Evolutionary conservation across 2,329 filamentous ascomycete genomes (phyloP).

Genomic region (Botrytis hyacinthi): DNA sequence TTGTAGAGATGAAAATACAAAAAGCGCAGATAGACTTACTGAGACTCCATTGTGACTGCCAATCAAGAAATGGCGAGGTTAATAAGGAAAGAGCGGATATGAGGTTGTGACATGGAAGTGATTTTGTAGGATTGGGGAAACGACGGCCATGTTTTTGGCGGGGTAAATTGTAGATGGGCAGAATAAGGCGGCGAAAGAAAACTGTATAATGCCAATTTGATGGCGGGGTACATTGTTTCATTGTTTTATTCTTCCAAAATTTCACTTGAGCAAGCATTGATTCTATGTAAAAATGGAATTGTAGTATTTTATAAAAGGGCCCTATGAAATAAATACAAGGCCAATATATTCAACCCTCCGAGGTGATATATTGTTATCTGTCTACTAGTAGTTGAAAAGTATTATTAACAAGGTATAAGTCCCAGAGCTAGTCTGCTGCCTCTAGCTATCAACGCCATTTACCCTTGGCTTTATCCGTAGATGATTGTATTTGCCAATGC

Average conservation of each 20-base stretch:
- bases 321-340: neutral
- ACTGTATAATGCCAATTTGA: neutral
- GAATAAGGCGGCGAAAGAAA: constrained; percentile 4
- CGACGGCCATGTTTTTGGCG: neutral
- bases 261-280: neutral
- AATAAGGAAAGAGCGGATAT: neutral
- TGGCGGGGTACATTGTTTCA: neutral
- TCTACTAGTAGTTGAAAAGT: neutral
- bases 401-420: neutral
- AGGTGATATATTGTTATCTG: neutral
- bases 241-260: neutral
- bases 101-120: neutral
- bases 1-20: neutral
- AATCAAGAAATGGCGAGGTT: neutral
- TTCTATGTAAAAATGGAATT: neutral
- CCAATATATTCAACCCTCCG: neutral
- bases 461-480: neutral
- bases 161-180: constrained; percentile 2
- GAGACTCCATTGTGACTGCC: neutral
- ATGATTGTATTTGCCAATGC: neutral
- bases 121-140: neutral
- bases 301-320: neutral
- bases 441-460: constrained; percentile 2
- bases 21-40: neutral
- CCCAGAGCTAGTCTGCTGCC: neutral